Percentiles rank a stretch among this genome's conserved stretches.
These are phyloP conservation scores for Piromyces finnis DNA, from an alignment of 192 early-diverging fungal genomes.

Conservation along the genomic window DNA sequence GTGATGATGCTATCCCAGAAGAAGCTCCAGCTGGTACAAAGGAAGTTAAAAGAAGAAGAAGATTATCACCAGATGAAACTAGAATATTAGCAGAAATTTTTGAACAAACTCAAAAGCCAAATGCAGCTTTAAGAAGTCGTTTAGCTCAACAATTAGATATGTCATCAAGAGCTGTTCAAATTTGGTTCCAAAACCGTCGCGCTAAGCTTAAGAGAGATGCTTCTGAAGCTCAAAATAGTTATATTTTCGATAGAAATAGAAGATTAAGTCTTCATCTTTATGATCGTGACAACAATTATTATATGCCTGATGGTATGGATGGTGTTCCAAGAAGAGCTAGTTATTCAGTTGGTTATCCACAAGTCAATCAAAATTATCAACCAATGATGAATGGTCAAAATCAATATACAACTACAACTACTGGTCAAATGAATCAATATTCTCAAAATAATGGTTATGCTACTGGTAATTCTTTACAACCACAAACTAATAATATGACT, in stretches of 20 bases:
- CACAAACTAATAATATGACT: background rate
- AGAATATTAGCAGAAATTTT: slow-evolving; percentile 35
- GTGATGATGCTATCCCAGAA: background rate
- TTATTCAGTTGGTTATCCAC: background rate
- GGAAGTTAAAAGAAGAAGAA: slow-evolving; percentile 36
- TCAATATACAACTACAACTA: background rate
- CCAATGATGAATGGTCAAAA: background rate
- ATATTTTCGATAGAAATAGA: background rate
- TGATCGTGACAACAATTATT: background rate
- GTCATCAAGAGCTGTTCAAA: slow-evolving; percentile 53
- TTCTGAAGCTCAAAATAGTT: background rate
- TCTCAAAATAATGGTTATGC: background rate
- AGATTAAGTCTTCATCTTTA: background rate
- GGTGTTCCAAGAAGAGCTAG: background rate
- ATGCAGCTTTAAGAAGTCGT: slow-evolving; percentile 31
- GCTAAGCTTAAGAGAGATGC: slow-evolving; percentile 65
- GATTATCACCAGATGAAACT: slow-evolving; percentile 50
- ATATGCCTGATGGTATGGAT: background rate
- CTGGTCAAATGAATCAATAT: background rate
- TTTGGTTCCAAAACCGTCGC: slow-evolving; percentile 75
- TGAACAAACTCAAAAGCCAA: slow-evolving; percentile 40
- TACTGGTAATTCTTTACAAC: background rate
- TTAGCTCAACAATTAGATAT: slow-evolving; percentile 47
- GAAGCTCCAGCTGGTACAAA: background rate
- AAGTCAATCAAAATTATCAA: background rate